phyloP scores from a whole-genome alignment of 2,329 filamentous ascomycete species.

The Leptographium wingfieldii region DNA sequence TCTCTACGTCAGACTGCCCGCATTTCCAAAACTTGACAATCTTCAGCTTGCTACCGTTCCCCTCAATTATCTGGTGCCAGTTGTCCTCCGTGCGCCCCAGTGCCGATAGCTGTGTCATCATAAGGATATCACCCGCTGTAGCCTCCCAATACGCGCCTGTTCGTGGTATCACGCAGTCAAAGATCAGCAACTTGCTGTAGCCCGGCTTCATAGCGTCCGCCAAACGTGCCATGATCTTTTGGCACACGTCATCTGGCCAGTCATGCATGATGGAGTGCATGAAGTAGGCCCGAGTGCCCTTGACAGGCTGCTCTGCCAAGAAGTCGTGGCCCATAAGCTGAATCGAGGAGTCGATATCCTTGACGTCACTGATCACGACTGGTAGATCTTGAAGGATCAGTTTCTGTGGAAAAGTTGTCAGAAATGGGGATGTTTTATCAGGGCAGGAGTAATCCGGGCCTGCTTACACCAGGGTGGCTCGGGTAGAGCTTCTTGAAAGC shows the following conservation, averaged over 20 bases:
- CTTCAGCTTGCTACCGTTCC: slow-evolving; percentile 17
- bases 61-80: slow-evolving; percentile 6
- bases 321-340: slow-evolving; percentile 13
- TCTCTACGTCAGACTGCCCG: slow-evolving; percentile 20
- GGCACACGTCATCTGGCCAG: slow-evolving; percentile 17
- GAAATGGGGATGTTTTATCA: background rate
- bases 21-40: slow-evolving; percentile 22
- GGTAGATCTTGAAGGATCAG: slow-evolving; percentile 13
- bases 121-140: slow-evolving; percentile 13
- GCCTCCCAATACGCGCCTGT: slow-evolving; percentile 8
- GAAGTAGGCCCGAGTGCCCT: slow-evolving; percentile 18
- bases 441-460: background rate
- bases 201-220: slow-evolving; percentile 15
- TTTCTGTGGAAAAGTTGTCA: background rate
- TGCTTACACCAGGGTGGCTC: slow-evolving; percentile 7
- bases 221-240: slow-evolving; percentile 8
- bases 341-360: slow-evolving; percentile 1
- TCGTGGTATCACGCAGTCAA: slow-evolving; percentile 13
- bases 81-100: slow-evolving; percentile 3
- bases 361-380: slow-evolving; percentile 10
- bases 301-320: slow-evolving; percentile 14
- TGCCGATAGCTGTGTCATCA: slow-evolving; percentile 13
- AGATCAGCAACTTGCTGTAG: slow-evolving; percentile 18
- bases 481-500: slow-evolving; percentile 16
- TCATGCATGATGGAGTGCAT: slow-evolving; percentile 21